A percentile compares a stretch with the other conserved stretches of the same genome.
phyloP scores from a whole-genome alignment of 2,329 filamentous ascomycete species.

The Ustulina deusta region DNA sequence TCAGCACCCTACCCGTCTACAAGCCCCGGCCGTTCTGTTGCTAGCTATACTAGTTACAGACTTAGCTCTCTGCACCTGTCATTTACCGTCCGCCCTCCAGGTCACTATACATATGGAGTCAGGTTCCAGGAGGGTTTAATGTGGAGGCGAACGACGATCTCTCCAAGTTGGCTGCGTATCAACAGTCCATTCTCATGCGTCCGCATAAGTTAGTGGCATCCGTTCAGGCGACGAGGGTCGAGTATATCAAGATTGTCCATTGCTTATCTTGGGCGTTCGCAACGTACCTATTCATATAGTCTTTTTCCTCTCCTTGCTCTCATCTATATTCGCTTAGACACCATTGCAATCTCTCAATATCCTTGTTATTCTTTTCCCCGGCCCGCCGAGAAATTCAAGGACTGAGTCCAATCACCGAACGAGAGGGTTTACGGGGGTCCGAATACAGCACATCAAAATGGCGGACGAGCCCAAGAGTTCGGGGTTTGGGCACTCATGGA shows the following conservation, averaged over 20 bases:
- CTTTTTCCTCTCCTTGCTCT: background rate
- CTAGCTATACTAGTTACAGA: constrained; percentile 24
- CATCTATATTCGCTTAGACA: background rate
- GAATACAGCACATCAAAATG: constrained; percentile 20
- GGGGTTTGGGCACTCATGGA: constrained; percentile 39
- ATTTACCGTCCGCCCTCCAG: constrained; percentile 18
- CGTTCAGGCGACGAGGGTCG: background rate
- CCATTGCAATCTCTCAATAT: background rate
- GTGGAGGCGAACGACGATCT: constrained; percentile 21
- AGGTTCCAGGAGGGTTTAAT: constrained; percentile 4
- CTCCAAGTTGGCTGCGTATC: constrained; percentile 1
- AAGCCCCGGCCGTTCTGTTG: constrained; percentile 1
- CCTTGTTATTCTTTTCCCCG: constrained; percentile 1
- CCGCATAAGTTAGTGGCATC: constrained; percentile 8
- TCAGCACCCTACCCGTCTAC: background rate
- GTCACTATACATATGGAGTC: constrained; percentile 11
- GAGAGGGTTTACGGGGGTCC: background rate
- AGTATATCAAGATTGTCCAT: background rate
- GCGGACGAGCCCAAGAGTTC: constrained; percentile 38
- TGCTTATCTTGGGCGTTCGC: background rate
- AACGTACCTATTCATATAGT: constrained; percentile 8
- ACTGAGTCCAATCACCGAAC: background rate
- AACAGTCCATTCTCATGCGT: background rate
- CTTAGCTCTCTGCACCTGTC: constrained; percentile 29
- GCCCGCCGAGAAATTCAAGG: background rate